Percentiles rank a stretch among this genome's conserved stretches.
Evolutionary conservation across 257 asterid genomes (phyloP).

Genomic region (Solanum corneliomulleri): DNA sequence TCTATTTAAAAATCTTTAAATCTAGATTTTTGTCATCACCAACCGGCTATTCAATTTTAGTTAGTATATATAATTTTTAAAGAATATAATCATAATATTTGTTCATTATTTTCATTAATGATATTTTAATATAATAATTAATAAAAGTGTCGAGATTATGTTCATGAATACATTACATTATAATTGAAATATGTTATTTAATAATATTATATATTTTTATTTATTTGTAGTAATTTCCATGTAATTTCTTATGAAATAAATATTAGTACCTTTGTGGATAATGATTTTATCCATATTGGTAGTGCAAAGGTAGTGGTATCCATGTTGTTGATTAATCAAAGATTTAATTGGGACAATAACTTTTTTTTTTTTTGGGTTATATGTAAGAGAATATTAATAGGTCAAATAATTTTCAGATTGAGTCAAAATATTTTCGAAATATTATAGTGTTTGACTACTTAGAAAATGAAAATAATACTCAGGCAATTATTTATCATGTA

Average conservation of each 20-base stretch:
- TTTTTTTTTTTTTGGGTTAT: background rate
- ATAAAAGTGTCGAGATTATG: background rate
- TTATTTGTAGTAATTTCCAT: background rate
- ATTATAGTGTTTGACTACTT: background rate
- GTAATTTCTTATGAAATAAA: background rate
- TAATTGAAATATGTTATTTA: background rate
- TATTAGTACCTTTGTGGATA: background rate
- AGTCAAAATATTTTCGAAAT: background rate
- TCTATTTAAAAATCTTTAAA: background rate
- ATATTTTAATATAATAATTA: background rate
- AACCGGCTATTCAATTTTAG: background rate
- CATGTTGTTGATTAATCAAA: background rate
- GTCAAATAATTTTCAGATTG: background rate
- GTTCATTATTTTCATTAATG: background rate
- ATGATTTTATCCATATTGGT: background rate
- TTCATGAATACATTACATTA: background rate
- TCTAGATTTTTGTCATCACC: background rate
- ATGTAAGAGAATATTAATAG: background rate
- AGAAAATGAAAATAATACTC: background rate
- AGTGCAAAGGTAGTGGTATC: background rate
- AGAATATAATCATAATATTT: background rate
- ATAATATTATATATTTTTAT: too few relatives aligned
- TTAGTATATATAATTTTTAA: too few relatives aligned
- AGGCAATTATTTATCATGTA: background rate
- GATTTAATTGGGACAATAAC: background rate